phyloP scores from a whole-genome alignment of 75 land plant genomes.

The Cunninghamia lanceolata region DNA sequence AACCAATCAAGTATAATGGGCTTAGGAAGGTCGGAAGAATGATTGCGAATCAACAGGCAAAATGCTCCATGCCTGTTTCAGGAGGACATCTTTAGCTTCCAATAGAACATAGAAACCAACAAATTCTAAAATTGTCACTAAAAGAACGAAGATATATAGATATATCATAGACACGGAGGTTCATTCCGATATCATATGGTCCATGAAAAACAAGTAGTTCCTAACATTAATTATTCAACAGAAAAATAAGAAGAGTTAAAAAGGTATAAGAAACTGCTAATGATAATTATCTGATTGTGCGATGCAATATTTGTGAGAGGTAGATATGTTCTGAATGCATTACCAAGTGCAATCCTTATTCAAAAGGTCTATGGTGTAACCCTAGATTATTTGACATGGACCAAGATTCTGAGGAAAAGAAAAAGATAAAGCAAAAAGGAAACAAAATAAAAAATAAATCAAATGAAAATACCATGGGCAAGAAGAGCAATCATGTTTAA shows the following conservation, averaged over 20 bases:
- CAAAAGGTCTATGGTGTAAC: not conserved
- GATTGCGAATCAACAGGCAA: slow-evolving; percentile 51
- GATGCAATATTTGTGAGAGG: not conserved
- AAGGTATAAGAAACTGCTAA: not conserved
- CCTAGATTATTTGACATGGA: not conserved
- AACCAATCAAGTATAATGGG: slow-evolving; percentile 58
- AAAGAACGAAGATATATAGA: not conserved
- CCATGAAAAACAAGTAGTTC: not conserved
- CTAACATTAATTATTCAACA: not conserved
- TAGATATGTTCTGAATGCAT: not conserved
- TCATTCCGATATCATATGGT: not conserved
- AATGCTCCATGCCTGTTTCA: slow-evolving; percentile 72
- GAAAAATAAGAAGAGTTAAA: not conserved
- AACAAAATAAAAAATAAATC: no score
- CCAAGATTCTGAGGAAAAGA: not conserved
- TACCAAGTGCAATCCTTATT: not conserved
- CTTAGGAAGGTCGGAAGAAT: slow-evolving; percentile 33
- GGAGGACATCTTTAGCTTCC: not conserved
- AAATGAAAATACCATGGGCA: not conserved
- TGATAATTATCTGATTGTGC: no score
- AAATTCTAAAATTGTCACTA: not conserved
- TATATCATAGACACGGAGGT: not conserved
- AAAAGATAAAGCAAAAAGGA: not conserved
- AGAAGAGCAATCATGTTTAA: no score
- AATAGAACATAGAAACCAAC: not conserved